A percentile compares a stretch with the other conserved stretches of the same genome.
Evolutionary conservation across 23 red algal genomes (phyloP).

Genomic region (Chondrus crispus): DNA sequence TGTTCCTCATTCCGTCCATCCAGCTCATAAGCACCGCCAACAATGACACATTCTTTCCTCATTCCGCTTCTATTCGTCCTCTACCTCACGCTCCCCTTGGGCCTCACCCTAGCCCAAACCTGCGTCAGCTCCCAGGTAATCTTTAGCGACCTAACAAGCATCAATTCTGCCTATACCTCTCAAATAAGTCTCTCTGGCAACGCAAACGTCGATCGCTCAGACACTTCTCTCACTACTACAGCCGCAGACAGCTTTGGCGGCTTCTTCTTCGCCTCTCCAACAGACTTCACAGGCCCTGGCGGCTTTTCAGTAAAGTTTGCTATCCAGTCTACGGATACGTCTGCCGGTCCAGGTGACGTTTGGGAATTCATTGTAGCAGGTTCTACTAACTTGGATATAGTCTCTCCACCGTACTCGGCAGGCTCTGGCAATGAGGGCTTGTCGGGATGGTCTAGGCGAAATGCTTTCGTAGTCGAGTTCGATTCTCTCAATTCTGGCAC

Average conservation of each 20-base stretch:
- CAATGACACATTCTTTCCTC: too few species aligned
- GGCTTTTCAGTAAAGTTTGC: conserved; percentile 58
- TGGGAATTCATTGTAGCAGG: conserved; percentile 53
- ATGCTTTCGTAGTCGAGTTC: conserved; percentile 65
- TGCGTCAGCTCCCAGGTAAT: conserved; percentile 32
- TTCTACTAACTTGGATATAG: background rate
- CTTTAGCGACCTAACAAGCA: conserved; percentile 43
- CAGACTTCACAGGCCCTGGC: conserved; percentile 49
- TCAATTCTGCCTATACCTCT: conserved; percentile 42
- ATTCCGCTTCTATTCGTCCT: background rate
- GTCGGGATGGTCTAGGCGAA: conserved; percentile 52
- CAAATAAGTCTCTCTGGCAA: conserved; percentile 19
- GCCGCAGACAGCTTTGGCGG: conserved; percentile 20
- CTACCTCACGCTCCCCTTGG: background rate
- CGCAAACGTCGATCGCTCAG: background rate
- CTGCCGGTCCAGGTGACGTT: conserved; percentile 32
- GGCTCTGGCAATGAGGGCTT: background rate
- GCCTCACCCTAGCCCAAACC: background rate
- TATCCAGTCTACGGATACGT: conserved; percentile 21
- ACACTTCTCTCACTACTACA: conserved; percentile 22
- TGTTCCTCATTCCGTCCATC: too few species aligned
- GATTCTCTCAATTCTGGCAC: conserved; percentile 60
- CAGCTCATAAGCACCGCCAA: too few species aligned
- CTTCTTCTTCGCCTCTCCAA: conserved; percentile 44
- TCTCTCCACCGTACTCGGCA: conserved; percentile 12